These are phyloP conservation scores for Diddensiella transvaalensis DNA, from an alignment of 805 yeast genomes.

Conservation along the genomic window DNA sequence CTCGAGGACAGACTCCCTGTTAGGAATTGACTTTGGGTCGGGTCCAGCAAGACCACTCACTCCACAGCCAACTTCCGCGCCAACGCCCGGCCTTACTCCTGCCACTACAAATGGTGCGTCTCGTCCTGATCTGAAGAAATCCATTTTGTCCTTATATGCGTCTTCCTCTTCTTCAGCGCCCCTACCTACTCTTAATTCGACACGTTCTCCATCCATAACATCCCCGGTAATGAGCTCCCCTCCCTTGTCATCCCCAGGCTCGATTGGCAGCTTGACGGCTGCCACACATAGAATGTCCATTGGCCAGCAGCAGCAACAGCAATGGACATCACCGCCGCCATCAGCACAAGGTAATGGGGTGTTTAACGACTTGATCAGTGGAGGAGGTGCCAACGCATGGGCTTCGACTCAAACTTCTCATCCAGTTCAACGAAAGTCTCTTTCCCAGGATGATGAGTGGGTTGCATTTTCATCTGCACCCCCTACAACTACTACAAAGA, in stretches of 20 bases:
- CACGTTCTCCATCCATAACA: constrained; percentile 3
- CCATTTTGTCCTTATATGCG: constrained; percentile 79
- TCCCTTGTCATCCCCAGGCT: neutral
- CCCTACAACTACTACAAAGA: constrained; percentile 18
- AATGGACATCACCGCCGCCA: neutral
- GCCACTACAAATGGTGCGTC: constrained; percentile 27
- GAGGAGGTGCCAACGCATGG: constrained; percentile 16
- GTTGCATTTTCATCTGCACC: constrained; percentile 22
- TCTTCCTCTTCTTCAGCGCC: constrained; percentile 1
- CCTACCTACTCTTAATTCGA: neutral
- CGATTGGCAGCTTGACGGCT: neutral
- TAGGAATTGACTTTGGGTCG: constrained; percentile 28
- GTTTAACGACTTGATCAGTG: neutral
- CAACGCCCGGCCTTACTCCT: constrained; percentile 11
- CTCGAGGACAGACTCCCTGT: constrained; percentile 10
- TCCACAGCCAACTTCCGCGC: constrained; percentile 15
- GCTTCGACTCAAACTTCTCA: constrained; percentile 15
- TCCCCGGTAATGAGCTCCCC: neutral
- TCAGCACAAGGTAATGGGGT: neutral
- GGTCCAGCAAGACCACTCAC: constrained; percentile 7
- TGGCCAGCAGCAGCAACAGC: neutral
- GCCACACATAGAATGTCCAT: constrained; percentile 2
- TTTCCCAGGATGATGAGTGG: constrained; percentile 21
- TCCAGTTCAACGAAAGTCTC: constrained; percentile 4
- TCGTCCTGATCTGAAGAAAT: constrained; percentile 86